Evolutionary conservation across 1,139 yeast genomes (phyloP), one percentile per base, ranked within the genome.

Genomic region (Suhomyces wounanorum): DNA sequence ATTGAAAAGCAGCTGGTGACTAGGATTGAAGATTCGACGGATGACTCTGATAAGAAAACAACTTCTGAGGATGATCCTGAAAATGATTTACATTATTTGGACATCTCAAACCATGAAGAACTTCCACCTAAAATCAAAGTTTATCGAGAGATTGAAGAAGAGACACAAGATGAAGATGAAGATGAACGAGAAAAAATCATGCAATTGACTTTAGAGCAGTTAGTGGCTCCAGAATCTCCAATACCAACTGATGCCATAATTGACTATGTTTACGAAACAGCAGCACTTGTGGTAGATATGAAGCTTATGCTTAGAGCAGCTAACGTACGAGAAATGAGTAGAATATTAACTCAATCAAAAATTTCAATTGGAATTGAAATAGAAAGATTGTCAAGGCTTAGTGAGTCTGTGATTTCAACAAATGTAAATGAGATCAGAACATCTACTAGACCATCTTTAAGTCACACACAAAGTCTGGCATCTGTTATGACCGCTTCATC

Each of bases 291-390:
- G 0, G 80, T 83, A 52, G 92, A 87, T 60, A 72, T 84, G 69
- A 83, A 85, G 57, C 65, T 87, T 53, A 75, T 86, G 77, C 65
- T 85, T 44, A 73, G 91, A 52, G 80, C 87, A 1, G 69, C 79
- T 52, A 85, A 85, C 60, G 85, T 81, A n/a, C 67, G 82, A 45
- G 83, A 81, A 50, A 77, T 85, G 79, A 75, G 83, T 7, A 69
- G 69, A 40, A 68, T 73, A 10, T 68, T 83, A 49, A 66, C 64
- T 11, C 61, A 66, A 37, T 73, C 77, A 44, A 73, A 69, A 50
- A 57, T 55, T 8, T 77, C 72, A 47, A 59, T 69, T 40, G 65
- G 59, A 3, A 49, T 49, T 4, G 61, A 59, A 9, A 62, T 67
- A 23, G 60, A 58, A 2, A 57, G 53, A 16, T 57, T 69, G 49